Conservation (phyloP, 805 yeast genomes). For the Kodamaea jinghongensis region DNA sequence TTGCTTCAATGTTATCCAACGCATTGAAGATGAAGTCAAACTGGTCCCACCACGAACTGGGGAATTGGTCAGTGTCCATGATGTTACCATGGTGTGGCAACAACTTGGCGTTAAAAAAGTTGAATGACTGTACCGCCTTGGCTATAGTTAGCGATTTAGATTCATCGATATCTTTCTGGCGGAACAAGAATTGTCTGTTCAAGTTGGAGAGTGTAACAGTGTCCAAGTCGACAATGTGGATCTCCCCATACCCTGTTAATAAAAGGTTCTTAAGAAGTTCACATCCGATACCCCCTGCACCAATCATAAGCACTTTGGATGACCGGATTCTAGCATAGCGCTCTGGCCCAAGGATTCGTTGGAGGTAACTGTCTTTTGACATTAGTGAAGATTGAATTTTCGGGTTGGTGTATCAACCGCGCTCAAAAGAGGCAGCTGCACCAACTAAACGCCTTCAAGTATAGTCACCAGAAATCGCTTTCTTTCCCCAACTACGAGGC, state of each 20-base stretch:
- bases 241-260: conserved; percentile 77
- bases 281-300: conserved; percentile 97
- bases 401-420: no score
- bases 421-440: no score
- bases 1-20: conserved; percentile 87
- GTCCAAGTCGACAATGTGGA: conserved; percentile 91
- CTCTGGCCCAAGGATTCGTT: conserved; percentile 43
- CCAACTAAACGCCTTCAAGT: no score
- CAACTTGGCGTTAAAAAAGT: conserved; percentile 56
- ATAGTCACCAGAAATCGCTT: no score
- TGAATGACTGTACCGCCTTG: conserved; percentile 73
- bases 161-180: conserved; percentile 85
- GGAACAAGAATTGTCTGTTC: conserved; percentile 88
- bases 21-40: conserved; percentile 88
- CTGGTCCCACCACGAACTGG: conserved; percentile 67
- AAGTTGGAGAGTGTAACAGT: conserved; percentile 90
- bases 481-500: no score
- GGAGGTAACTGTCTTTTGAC: conserved; percentile 39
- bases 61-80: conserved; percentile 70
- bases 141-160: conserved; percentile 85
- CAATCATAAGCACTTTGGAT: conserved; percentile 74
- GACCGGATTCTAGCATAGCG: conserved; percentile 25
- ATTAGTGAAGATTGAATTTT: no score
- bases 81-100: conserved; percentile 85
- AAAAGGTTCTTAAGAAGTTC: conserved; percentile 81